These are phyloP conservation scores for Penicillium crystallinum DNA, from an alignment of 495 filamentous ascomycete genomes.

Conservation along the genomic window DNA sequence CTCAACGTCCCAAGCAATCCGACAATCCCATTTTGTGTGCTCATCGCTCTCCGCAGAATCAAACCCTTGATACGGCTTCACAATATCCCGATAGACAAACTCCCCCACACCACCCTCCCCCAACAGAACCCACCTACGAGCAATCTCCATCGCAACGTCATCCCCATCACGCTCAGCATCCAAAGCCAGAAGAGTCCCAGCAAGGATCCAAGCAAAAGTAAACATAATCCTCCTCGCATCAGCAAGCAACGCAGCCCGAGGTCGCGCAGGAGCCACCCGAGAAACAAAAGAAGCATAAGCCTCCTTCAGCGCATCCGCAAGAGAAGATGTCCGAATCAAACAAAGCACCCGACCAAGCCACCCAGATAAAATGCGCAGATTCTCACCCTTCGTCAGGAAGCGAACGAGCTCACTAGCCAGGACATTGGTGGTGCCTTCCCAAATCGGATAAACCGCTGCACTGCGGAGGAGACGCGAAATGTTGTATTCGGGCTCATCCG, in stretches of 20 bases:
- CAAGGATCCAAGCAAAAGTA: constrained; percentile 31
- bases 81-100: constrained; percentile 27
- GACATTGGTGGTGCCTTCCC: constrained; percentile 72
- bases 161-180: constrained; percentile 31
- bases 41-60: constrained; percentile 3
- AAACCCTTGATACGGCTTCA: constrained; percentile 1
- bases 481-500: constrained; percentile 48
- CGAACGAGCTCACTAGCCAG: constrained; percentile 55
- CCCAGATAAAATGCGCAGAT: constrained; percentile 22
- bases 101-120: constrained; percentile 29
- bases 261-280: background rate
- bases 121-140: constrained; percentile 29
- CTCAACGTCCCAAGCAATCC: constrained; percentile 30
- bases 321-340: background rate
- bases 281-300: background rate
- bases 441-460: constrained; percentile 58
- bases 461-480: constrained; percentile 59
- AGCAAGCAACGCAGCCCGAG: background rate
- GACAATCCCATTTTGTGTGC: constrained; percentile 29
- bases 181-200: constrained; percentile 23
- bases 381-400: constrained; percentile 41
- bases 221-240: constrained; percentile 22
- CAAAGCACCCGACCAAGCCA: background rate
- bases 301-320: background rate
- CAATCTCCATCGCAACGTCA: constrained; percentile 24